Percentiles rank a stretch among this genome's conserved stretches.
Evolutionary conservation across 768 basidiomycete species (phyloP).

Genomic region (Multifurca ochricompacta): DNA sequence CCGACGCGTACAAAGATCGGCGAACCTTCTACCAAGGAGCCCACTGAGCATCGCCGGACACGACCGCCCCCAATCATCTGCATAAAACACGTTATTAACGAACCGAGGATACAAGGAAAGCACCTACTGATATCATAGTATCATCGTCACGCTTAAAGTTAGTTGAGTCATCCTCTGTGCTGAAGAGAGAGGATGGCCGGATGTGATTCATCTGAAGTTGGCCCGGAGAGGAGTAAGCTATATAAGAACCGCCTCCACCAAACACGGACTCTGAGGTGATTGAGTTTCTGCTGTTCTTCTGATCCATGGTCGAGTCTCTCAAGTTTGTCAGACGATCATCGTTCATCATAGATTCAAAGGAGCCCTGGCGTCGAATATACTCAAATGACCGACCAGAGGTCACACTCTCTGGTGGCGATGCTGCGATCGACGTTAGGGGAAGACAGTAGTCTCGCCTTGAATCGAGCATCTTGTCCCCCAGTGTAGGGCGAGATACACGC

Average conservation of each 20-base stretch:
- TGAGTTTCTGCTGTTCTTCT: slow-evolving; percentile 45
- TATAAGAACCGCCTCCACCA: slow-evolving; percentile 37
- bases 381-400: slow-evolving; percentile 21
- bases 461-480: slow-evolving; percentile 87
- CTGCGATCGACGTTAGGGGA: slow-evolving; percentile 55
- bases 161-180: slow-evolving; percentile 35
- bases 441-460: slow-evolving; percentile 43
- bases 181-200: slow-evolving; percentile 59
- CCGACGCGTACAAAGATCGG: slow-evolving; percentile 55
- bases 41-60: slow-evolving; percentile 59
- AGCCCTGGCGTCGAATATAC: slow-evolving; percentile 31
- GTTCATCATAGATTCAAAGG: slow-evolving; percentile 65
- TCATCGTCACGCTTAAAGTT: slow-evolving; percentile 61
- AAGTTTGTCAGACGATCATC: slow-evolving; percentile 29
- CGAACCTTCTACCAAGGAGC: slow-evolving; percentile 58
- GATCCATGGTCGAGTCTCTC: slow-evolving; percentile 38
- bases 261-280: slow-evolving; percentile 57
- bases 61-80: slow-evolving; percentile 79
- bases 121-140: slow-evolving; percentile 70
- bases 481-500: slow-evolving; percentile 58
- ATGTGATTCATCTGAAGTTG: slow-evolving; percentile 44
- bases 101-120: not conserved
- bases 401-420: slow-evolving; percentile 49
- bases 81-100: slow-evolving; percentile 11
- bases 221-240: slow-evolving; percentile 23